Evolutionary conservation across 257 asterid genomes (phyloP).

Genomic region (Schizonepeta tenuifolia): DNA sequence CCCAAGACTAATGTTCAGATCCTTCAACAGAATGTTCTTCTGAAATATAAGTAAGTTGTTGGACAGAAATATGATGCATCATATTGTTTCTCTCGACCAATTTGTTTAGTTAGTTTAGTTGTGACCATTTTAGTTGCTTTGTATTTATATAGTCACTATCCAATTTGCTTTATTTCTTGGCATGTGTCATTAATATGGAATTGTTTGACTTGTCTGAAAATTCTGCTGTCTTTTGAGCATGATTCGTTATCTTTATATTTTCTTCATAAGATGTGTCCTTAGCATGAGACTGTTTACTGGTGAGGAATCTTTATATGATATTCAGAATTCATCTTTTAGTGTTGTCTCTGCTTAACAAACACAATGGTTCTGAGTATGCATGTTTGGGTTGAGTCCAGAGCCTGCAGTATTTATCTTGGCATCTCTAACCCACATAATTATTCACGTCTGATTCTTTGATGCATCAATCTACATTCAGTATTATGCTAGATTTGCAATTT

Average conservation of each 20-base stretch:
- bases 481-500: background rate
- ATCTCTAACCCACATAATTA: background rate
- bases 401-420: background rate
- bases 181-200: background rate
- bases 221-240: background rate
- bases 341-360: background rate
- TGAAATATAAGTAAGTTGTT: slow-evolving; percentile 87
- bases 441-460: background rate
- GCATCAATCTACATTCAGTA: background rate
- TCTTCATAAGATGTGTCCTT: no score
- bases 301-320: background rate
- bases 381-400: background rate
- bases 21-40: slow-evolving; percentile 96
- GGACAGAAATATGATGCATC: slow-evolving; percentile 18
- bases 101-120: background rate
- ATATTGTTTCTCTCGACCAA: slow-evolving; percentile 15
- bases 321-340: background rate
- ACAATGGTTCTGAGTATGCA: background rate
- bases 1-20: slow-evolving; percentile 99
- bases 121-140: slow-evolving; percentile 12
- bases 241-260: background rate
- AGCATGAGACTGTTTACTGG: no score
- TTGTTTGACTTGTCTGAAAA: background rate
- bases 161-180: background rate
- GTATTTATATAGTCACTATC: slow-evolving; percentile 5